Conservation (phyloP, 495 filamentous ascomycete species). For the Xylaria sp. region DNA sequence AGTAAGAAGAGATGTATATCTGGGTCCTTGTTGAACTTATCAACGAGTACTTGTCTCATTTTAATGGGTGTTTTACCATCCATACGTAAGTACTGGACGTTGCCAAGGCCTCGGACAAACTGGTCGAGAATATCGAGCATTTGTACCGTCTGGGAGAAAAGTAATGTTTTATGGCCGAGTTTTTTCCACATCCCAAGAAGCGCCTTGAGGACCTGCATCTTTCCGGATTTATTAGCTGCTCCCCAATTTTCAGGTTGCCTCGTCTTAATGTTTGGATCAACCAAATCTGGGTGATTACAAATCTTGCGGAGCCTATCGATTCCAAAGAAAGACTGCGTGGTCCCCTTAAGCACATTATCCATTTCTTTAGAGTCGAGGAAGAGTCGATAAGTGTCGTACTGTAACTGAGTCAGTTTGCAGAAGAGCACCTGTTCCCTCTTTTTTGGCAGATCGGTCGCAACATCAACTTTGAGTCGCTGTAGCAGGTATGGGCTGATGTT, state of each 20-base stretch:
- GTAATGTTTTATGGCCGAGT: conserved; percentile 85
- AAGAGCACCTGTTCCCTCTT: conserved; percentile 96
- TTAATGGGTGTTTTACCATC: conserved; percentile 88
- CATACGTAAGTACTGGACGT: conserved; percentile 86
- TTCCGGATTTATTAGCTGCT: conserved; percentile 76
- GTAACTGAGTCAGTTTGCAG: conserved; percentile 82
- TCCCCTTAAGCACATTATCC: conserved; percentile 73
- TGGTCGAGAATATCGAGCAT: conserved; percentile 93
- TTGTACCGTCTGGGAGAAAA: conserved; percentile 89
- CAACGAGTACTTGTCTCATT: conserved; percentile 81
- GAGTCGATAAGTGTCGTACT: conserved; percentile 75
- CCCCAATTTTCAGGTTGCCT: conserved; percentile 76
- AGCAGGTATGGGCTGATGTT: conserved; percentile 90
- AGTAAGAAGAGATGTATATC: conserved; percentile 87
- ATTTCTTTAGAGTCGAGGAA: conserved; percentile 88
- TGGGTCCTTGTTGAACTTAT: conserved; percentile 85
- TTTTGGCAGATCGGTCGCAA: conserved; percentile 88
- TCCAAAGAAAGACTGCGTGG: conserved; percentile 80
- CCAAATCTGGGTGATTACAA: conserved; percentile 93
- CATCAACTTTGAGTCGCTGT: conserved; percentile 93
- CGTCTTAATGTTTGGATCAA: conserved; percentile 66
- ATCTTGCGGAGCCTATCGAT: conserved; percentile 94
- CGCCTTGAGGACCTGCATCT: conserved; percentile 90
- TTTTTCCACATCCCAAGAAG: conserved; percentile 86
- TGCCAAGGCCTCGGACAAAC: conserved; percentile 69